These are phyloP conservation scores for Artemisia tridentata DNA, from an alignment of 129 eudicot species.

Conservation along the genomic window DNA sequence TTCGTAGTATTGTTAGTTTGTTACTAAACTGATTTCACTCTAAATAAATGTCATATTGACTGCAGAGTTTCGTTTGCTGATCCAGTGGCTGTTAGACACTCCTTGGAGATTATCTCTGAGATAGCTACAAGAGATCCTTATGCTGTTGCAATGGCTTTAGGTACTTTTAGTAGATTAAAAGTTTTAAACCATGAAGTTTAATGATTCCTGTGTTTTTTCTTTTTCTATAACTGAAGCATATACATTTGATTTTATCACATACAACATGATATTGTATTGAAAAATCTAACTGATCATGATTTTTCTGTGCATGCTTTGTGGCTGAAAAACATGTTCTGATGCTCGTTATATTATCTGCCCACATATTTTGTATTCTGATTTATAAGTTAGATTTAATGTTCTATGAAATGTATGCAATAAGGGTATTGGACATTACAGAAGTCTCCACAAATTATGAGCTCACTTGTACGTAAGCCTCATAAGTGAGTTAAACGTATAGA, in stretches of 20 bases:
- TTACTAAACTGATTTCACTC: slow-evolving; percentile 7
- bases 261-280: neutral
- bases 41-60: slow-evolving; percentile 17
- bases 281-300: slow-evolving; percentile 11
- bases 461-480: neutral
- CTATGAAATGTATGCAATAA: neutral
- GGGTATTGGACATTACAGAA: neutral
- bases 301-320: slow-evolving; percentile 7
- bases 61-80: slow-evolving; percentile 89
- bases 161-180: slow-evolving; percentile 34
- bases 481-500: neutral
- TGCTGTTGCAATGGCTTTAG: slow-evolving; percentile 96
- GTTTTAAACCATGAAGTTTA: slow-evolving; percentile 3
- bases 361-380: neutral
- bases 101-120: slow-evolving; percentile 85
- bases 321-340: slow-evolving; percentile 18
- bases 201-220: slow-evolving; percentile 1
- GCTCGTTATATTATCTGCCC: slow-evolving; percentile 2
- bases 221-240: slow-evolving; percentile 1
- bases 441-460: neutral
- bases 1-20: slow-evolving; percentile 3
- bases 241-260: neutral
- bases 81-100: slow-evolving; percentile 95
- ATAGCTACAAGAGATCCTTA: slow-evolving; percentile 87
- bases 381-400: slow-evolving; percentile 1